A percentile compares a stretch with the other conserved stretches of the same genome.
These are phyloP conservation scores for Talaromyces nanjingensis DNA, from an alignment of 495 filamentous ascomycete species.

Conservation along the genomic window DNA sequence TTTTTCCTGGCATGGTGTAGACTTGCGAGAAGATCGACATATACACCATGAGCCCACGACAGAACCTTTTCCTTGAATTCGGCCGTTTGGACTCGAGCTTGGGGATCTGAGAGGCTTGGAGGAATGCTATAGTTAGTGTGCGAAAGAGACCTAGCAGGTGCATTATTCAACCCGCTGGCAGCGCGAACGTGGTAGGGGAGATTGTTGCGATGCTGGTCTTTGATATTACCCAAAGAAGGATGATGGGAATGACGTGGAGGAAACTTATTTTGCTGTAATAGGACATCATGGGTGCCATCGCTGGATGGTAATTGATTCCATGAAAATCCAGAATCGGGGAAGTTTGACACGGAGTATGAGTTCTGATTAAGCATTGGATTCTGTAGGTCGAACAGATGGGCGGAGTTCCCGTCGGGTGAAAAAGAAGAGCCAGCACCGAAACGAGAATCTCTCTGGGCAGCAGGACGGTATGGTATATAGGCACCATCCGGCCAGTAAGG, in stretches of 20 bases:
- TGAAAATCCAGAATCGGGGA: constrained; percentile 18
- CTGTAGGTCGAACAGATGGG: constrained; percentile 23
- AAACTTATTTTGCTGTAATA: constrained; percentile 29
- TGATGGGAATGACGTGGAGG: constrained; percentile 38
- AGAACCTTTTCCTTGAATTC: constrained; percentile 77
- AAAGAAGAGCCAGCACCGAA: constrained; percentile 26
- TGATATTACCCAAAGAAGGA: constrained; percentile 15
- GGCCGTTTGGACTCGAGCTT: constrained; percentile 33
- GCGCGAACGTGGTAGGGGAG: constrained; percentile 29
- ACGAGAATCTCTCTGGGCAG: constrained; percentile 56
- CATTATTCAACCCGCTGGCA: constrained; percentile 5
- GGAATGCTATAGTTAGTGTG: constrained; percentile 1
- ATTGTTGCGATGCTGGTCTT: constrained; percentile 14
- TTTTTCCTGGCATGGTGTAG: constrained; percentile 56
- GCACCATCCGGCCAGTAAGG: constrained; percentile 74
- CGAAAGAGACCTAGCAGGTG: neutral
- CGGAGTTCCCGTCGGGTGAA: constrained; percentile 13
- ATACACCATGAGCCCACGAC: constrained; percentile 78
- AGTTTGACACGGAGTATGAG: constrained; percentile 19
- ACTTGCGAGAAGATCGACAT: constrained; percentile 75
- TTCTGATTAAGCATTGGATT: constrained; percentile 22
- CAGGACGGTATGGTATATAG: constrained; percentile 67
- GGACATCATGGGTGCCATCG: constrained; percentile 19
- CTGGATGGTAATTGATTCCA: constrained; percentile 28
- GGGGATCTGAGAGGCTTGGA: neutral